Percentiles rank a stretch among this genome's conserved stretches.
Evolutionary conservation across 2,329 filamentous ascomycete genomes (phyloP).

Genomic region (Macroventuria anomochaeta): DNA sequence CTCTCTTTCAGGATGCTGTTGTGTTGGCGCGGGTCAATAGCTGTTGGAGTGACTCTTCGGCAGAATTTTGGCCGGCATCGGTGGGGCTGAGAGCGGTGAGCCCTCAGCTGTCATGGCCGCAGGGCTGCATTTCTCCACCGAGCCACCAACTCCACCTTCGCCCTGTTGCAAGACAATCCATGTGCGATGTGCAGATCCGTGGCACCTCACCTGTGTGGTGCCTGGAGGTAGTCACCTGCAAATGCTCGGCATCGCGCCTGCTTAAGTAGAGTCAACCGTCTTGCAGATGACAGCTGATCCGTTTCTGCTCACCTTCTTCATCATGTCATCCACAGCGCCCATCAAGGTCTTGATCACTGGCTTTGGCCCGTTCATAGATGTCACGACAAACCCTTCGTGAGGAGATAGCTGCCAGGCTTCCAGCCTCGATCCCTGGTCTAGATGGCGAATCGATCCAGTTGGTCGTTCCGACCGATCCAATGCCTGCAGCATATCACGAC

Average conservation of each 20-base stretch:
- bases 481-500: conserved; percentile 73
- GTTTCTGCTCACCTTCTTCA: neutral
- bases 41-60: conserved; percentile 18
- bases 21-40: conserved; percentile 11
- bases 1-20: conserved; percentile 1
- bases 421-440: conserved; percentile 13
- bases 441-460: conserved; percentile 58
- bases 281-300: neutral
- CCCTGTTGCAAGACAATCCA: conserved; percentile 1
- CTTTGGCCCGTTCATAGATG: conserved; percentile 70
- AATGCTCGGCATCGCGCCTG: neutral
- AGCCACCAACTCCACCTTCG: neutral
- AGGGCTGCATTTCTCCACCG: neutral
- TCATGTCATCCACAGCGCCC: neutral
- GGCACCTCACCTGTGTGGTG: neutral
- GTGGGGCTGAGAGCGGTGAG: neutral
- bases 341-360: conserved; percentile 56
- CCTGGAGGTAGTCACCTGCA: neutral
- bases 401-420: conserved; percentile 74
- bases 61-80: conserved; percentile 11
- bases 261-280: neutral
- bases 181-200: neutral
- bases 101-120: neutral
- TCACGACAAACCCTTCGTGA: conserved; percentile 78
- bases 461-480: conserved; percentile 67